Conservation (phyloP, 352 stramenopile genomes). For the Phytopythium helicoides region DNA sequence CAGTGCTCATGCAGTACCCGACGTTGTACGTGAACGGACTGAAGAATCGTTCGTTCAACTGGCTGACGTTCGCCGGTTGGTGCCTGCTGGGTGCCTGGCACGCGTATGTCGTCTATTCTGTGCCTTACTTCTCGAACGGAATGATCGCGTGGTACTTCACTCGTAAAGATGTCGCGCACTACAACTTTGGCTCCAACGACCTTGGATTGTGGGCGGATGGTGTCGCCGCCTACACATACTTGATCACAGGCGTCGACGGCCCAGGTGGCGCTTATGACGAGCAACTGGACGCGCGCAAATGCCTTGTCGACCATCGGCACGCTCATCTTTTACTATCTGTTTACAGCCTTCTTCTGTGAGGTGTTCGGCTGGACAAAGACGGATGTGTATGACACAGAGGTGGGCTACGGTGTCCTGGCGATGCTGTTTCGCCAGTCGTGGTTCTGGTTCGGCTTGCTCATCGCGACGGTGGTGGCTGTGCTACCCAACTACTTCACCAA, state of each 20-base stretch:
- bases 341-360: slow-evolving; percentile 82
- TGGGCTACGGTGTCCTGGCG: slow-evolving; percentile 58
- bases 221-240: slow-evolving; percentile 81
- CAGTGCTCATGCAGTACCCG: slow-evolving; percentile 88
- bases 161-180: slow-evolving; percentile 32
- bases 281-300: slow-evolving; percentile 85
- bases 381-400: slow-evolving; percentile 81
- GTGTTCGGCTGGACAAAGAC: slow-evolving; percentile 71
- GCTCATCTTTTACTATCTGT: slow-evolving; percentile 84
- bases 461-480: slow-evolving; percentile 53
- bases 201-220: slow-evolving; percentile 78
- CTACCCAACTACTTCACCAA: slow-evolving; percentile 88
- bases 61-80: slow-evolving; percentile 87
- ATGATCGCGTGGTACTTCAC: slow-evolving; percentile 86
- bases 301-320: slow-evolving; percentile 71
- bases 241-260: slow-evolving; percentile 85
- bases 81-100: slow-evolving; percentile 85
- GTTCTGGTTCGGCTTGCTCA: slow-evolving; percentile 82
- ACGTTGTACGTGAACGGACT: slow-evolving; percentile 87
- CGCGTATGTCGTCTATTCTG: slow-evolving; percentile 82
- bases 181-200: slow-evolving; percentile 67
- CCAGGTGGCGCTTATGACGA: slow-evolving; percentile 87
- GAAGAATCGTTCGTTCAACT: slow-evolving; percentile 89
- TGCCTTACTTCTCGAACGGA: slow-evolving; percentile 84
- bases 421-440: slow-evolving; percentile 66